A percentile compares a stretch with the other conserved stretches of the same genome.
Conservation (phyloP, 225 moss, liverwort and hornwort species). For the Polytrichum commune region DNA sequence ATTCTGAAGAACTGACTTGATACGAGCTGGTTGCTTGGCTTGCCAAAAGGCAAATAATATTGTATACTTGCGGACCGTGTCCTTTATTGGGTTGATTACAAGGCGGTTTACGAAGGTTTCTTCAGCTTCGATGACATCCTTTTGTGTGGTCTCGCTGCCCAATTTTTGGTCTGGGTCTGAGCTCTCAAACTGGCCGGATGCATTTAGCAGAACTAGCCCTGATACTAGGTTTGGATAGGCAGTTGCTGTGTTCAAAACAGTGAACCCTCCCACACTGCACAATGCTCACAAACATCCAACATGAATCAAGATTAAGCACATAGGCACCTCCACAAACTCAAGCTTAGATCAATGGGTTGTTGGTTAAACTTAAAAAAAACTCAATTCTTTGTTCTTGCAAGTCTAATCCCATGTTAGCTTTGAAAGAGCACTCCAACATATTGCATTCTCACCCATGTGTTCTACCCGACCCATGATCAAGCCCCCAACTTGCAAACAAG, state of each 20-base stretch:
- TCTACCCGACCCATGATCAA: no score
- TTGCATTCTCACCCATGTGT: no score
- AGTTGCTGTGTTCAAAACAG: conserved; percentile 72
- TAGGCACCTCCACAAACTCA: no score
- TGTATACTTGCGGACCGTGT: conserved; percentile 33
- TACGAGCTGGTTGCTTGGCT: conserved; percentile 81
- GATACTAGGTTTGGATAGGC: conserved; percentile 76
- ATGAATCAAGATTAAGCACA: no score
- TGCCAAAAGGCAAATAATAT: conserved; percentile 95
- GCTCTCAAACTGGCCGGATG: conserved; percentile 83
- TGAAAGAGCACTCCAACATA: no score
- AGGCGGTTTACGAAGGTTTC: conserved; percentile 48
- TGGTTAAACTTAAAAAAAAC: no score
- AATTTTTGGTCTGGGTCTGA: conserved; percentile 30
- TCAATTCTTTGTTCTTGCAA: no score
- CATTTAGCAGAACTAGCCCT: conserved; percentile 73
- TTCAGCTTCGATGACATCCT: conserved; percentile 32
- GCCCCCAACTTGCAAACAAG: no score
- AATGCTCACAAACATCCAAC: no score
- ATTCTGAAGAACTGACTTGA: conserved; percentile 77
- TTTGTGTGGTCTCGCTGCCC: conserved; percentile 65
- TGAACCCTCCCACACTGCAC: conserved; percentile 85
- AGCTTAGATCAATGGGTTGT: no score
- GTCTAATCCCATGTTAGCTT: no score
- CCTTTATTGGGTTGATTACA: conserved; percentile 55